These are phyloP conservation scores for Capronia coronata DNA, from an alignment of 2,329 filamentous ascomycete genomes.

Conservation along the genomic window DNA sequence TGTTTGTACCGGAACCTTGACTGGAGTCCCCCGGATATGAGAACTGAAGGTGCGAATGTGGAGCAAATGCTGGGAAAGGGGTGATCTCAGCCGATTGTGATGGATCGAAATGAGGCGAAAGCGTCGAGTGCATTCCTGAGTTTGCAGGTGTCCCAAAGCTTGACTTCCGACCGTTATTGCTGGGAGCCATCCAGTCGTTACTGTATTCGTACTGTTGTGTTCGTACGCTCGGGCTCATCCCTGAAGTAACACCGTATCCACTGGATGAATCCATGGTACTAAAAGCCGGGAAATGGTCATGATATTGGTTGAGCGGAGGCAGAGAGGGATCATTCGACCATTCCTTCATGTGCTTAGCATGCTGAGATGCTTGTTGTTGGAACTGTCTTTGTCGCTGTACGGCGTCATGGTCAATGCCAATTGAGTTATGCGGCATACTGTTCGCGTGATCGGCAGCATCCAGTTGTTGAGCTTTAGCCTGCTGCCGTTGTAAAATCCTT, in stretches of 20 bases:
- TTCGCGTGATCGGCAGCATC: slow-evolving; percentile 10
- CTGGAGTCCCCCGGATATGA: slow-evolving; percentile 9
- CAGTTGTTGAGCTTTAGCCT: slow-evolving; percentile 23
- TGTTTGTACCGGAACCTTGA: slow-evolving; percentile 1
- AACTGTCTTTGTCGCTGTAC: slow-evolving; percentile 28
- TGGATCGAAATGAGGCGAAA: slow-evolving; percentile 10
- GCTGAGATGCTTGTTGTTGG: slow-evolving; percentile 26
- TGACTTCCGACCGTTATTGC: slow-evolving; percentile 1
- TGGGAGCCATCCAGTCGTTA: slow-evolving; percentile 26
- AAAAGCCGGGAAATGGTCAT: slow-evolving; percentile 19
- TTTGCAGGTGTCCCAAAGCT: slow-evolving; percentile 10
- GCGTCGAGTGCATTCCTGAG: slow-evolving; percentile 15
- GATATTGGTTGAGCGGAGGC: slow-evolving; percentile 20
- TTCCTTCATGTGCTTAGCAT: slow-evolving; percentile 26
- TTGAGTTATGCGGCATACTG: slow-evolving; percentile 5
- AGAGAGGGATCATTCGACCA: slow-evolving; percentile 24
- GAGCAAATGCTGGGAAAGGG: slow-evolving; percentile 19
- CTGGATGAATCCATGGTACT: slow-evolving; percentile 1
- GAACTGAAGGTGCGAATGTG: slow-evolving; percentile 22
- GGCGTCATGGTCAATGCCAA: slow-evolving; percentile 26
- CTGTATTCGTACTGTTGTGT: slow-evolving; percentile 23
- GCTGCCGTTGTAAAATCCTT: slow-evolving; percentile 28
- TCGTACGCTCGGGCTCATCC: slow-evolving; percentile 16
- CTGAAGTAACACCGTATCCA: slow-evolving; percentile 11
- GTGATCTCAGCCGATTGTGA: slow-evolving; percentile 5